These are phyloP conservation scores for Boletellus ananas DNA, from an alignment of 768 basidiomycete species.

Conservation along the genomic window DNA sequence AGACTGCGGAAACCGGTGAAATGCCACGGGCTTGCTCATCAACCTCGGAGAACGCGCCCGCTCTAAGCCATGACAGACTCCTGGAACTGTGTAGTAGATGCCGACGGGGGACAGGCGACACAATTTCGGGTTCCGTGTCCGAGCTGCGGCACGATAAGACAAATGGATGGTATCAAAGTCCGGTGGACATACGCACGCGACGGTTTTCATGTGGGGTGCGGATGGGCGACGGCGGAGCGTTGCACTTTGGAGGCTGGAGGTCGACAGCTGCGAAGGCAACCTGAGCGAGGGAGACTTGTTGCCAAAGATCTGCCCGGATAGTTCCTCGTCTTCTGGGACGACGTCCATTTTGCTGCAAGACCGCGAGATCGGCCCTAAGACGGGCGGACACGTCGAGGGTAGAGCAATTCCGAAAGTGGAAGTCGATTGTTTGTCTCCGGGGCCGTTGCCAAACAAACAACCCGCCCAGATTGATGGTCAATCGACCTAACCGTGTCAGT, in stretches of 20 bases:
- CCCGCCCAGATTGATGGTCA: too few species aligned
- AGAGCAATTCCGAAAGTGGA: too few species aligned
- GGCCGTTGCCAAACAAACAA: too few species aligned
- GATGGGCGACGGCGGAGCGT: slow-evolving; percentile 17
- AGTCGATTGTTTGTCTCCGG: too few species aligned
- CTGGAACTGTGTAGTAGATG: slow-evolving; percentile 59
- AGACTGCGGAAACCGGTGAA: slow-evolving; percentile 41
- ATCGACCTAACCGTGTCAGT: too few species aligned
- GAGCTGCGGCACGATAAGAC: slow-evolving; percentile 8
- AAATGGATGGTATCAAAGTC: too few species aligned
- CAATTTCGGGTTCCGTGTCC: slow-evolving; percentile 42
- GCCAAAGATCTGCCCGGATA: background rate
- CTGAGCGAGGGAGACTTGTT: slow-evolving; percentile 15
- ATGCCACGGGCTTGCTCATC: slow-evolving; percentile 37
- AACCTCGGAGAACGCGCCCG: slow-evolving; percentile 42
- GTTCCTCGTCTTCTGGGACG: slow-evolving; percentile 11
- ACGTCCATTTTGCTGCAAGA: slow-evolving; percentile 14
- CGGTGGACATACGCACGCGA: slow-evolving; percentile 12
- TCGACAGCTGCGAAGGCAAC: slow-evolving; percentile 6
- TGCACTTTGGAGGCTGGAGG: slow-evolving; percentile 3
- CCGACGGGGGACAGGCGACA: slow-evolving; percentile 63
- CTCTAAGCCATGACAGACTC: slow-evolving; percentile 57
- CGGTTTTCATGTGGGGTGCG: slow-evolving; percentile 9
- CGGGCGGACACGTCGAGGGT: background rate
- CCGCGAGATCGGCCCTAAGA: background rate